Evolutionary conservation across 768 basidiomycete genomes (phyloP).

Genomic region (Solioccasus polychromus): DNA sequence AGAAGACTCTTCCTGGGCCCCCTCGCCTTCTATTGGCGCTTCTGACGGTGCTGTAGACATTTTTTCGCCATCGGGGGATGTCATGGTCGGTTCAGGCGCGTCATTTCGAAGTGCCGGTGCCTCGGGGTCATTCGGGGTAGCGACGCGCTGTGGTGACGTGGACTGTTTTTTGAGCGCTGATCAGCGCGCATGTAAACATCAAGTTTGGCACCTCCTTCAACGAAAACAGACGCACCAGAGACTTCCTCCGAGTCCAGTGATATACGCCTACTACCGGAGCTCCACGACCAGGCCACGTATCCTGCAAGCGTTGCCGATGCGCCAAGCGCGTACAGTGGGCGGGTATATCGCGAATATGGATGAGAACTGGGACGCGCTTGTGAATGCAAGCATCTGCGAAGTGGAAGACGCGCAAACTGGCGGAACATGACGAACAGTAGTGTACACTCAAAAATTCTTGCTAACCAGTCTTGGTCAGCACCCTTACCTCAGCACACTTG

Average conservation of each 20-base stretch:
- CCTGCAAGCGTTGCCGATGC: constrained; percentile 44
- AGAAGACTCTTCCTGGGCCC: constrained; percentile 26
- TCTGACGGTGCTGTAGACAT: constrained; percentile 8
- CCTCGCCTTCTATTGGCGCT: constrained; percentile 19
- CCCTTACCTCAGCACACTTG: constrained; percentile 23
- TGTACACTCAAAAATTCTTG: constrained; percentile 21
- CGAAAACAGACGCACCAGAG: constrained; percentile 20
- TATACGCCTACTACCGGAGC: constrained; percentile 40
- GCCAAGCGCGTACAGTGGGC: constrained; percentile 37
- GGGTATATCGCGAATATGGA: constrained; percentile 25
- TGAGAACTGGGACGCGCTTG: constrained; percentile 22
- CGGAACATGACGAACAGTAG: constrained; percentile 45
- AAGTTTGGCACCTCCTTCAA: not conserved
- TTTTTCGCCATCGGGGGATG: constrained; percentile 4
- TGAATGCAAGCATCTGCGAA: constrained; percentile 55
- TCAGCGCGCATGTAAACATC: not conserved
- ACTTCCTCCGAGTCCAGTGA: constrained; percentile 43
- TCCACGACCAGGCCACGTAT: constrained; percentile 49
- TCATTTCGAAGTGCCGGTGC: constrained; percentile 12
- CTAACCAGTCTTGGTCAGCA: constrained; percentile 22
- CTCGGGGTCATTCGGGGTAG: constrained; percentile 16
- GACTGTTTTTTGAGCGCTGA: constrained; percentile 21
- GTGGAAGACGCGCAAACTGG: constrained; percentile 49
- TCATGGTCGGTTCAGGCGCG: constrained; percentile 14
- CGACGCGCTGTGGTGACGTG: not conserved